Evolutionary conservation across 2,329 filamentous ascomycete species (phyloP).

Genomic region (Cladosporium sp.): DNA sequence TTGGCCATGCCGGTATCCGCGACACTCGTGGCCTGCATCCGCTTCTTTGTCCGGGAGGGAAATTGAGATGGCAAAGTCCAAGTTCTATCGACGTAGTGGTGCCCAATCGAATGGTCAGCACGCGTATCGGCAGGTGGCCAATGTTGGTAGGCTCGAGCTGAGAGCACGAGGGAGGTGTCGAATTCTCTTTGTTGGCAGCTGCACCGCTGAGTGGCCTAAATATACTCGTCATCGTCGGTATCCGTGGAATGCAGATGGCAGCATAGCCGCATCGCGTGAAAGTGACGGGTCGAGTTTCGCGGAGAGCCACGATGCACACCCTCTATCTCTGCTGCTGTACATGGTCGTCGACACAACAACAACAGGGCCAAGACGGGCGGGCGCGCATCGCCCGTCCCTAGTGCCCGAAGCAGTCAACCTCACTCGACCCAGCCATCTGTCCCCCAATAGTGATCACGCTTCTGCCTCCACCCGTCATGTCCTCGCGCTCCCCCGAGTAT

Average conservation of each 20-base stretch:
- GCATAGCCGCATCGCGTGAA: slow-evolving; percentile 7
- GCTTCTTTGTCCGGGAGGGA: slow-evolving; percentile 7
- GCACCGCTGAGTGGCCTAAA: slow-evolving; percentile 9
- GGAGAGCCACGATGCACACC: slow-evolving; percentile 6
- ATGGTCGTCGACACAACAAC: slow-evolving; percentile 1
- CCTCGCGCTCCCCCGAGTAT: slow-evolving; percentile 1
- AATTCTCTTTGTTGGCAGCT: slow-evolving; percentile 18
- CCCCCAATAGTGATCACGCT: not conserved
- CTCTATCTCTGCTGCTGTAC: not conserved
- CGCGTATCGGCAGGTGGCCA: not conserved
- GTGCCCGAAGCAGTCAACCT: slow-evolving; percentile 19
- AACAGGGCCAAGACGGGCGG: slow-evolving; percentile 12
- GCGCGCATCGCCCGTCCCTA: slow-evolving; percentile 14
- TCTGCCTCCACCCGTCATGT: not conserved
- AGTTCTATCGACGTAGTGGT: not conserved
- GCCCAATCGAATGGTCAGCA: slow-evolving; percentile 20
- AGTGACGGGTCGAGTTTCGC: slow-evolving; percentile 16
- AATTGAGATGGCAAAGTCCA: not conserved
- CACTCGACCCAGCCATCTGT: slow-evolving; percentile 16
- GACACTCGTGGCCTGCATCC: slow-evolving; percentile 12
- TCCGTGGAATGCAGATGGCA: slow-evolving; percentile 4
- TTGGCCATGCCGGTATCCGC: slow-evolving; percentile 16
- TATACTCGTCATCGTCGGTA: slow-evolving; percentile 2
- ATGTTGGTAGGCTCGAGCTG: slow-evolving; percentile 11
- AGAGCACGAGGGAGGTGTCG: not conserved